Base-by-base conservation (phyloP, 352 stramenopile species). In the Phytophthora sp. region DNA sequence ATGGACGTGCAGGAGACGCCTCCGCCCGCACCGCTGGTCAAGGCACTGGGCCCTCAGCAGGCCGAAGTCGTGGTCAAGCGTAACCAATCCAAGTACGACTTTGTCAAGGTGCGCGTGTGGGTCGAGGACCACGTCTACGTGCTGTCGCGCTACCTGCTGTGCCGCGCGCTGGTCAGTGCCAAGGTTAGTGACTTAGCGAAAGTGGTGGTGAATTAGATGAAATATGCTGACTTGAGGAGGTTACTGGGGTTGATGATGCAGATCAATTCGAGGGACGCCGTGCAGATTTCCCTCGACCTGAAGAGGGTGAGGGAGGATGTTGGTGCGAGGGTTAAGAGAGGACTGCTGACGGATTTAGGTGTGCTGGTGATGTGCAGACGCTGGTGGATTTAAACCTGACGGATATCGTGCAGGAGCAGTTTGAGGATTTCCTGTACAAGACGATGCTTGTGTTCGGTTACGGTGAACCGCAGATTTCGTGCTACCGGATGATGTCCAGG, bases 21-120 rank as follows among this genome's bases (percentile, higher is more conserved):
- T 35, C 76, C 66, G 29, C 77, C 74, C 49, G 62, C 63, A 27
- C 71, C 67, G 53, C 58, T 74, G 21, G 57, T 74, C 20, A 82
- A 76, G 59, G 68, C 69, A 24, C 59, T 76, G 26, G 63, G 66
- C 16, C 53, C 62, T 30, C 74, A 74, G 47, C 71, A 71, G 31
- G 55, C 51, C 0, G 80, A 90, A 57, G 76, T 84, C 7, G 83
- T 76, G 29, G 80, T 86, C 38, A 92, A 89, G 69, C 79, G 86
- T 24, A 96, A 96, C 70, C 86, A 96, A 71, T 94, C 85, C 31
- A 96, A 96, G 66, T 96, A 96, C 70, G 88, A 96, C 60, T 96
- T 94, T 54, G 82, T 96, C 59, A 96, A 95, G 71, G 88, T 96
- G 63, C 88, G 88, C 62, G 88, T 96, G 47, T 96, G 88, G 88